These are phyloP conservation scores for Plenodomus biglobosus DNA, from an alignment of 2,329 filamentous ascomycete species.

Conservation along the genomic window DNA sequence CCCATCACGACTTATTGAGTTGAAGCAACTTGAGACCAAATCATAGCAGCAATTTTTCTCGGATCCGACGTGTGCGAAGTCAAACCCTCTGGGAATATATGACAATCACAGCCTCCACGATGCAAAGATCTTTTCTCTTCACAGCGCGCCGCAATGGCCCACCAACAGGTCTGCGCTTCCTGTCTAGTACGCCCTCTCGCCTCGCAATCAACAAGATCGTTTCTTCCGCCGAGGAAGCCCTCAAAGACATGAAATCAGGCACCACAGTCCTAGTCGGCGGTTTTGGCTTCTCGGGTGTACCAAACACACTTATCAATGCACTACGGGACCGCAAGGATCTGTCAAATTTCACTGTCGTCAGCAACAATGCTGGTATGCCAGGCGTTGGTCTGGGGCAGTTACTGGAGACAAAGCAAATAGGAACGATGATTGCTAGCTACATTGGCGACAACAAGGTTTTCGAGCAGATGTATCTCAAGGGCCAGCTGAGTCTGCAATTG, in stretches of 20 bases:
- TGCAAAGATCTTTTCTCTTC: slow-evolving; percentile 41
- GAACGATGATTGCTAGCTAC: slow-evolving; percentile 72
- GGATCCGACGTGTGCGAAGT: background rate
- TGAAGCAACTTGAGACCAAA: background rate
- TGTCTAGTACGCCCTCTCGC: slow-evolving; percentile 36
- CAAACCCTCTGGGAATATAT: background rate
- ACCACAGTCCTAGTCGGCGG: slow-evolving; percentile 43
- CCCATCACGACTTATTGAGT: background rate
- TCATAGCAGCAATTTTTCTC: background rate
- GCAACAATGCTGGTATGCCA: slow-evolving; percentile 76
- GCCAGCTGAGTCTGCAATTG: slow-evolving; percentile 73
- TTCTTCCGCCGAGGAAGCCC: slow-evolving; percentile 42
- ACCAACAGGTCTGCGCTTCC: slow-evolving; percentile 34
- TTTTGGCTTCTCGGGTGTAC: slow-evolving; percentile 45
- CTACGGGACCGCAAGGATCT: slow-evolving; percentile 41
- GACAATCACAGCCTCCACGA: slow-evolving; percentile 12
- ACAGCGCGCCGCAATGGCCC: slow-evolving; percentile 36
- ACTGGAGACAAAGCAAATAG: slow-evolving; percentile 68
- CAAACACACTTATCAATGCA: slow-evolving; percentile 45
- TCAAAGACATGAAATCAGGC: slow-evolving; percentile 44
- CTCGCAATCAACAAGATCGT: slow-evolving; percentile 45
- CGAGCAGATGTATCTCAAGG: slow-evolving; percentile 72
- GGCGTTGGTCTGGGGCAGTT: slow-evolving; percentile 70
- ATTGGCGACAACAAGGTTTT: slow-evolving; percentile 76
- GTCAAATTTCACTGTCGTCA: slow-evolving; percentile 67